phyloP scores from a whole-genome alignment of 2,329 filamentous ascomycete genomes.

The Stachybotrys elegans region DNA sequence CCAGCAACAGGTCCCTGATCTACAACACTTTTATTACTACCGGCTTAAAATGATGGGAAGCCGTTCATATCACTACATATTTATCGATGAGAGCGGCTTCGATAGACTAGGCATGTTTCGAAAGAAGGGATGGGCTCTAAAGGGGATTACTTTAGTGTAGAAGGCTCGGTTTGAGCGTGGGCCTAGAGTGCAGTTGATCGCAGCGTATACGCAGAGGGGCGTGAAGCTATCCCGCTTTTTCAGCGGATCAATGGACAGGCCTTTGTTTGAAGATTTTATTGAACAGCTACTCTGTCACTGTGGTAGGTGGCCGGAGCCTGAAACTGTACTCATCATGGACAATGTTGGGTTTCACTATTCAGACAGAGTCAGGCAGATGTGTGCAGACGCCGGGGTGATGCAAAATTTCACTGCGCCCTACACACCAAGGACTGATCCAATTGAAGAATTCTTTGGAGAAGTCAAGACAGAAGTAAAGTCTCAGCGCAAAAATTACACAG shows the following conservation, averaged over 20 bases:
- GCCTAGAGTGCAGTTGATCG: background rate
- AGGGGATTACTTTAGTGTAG: background rate
- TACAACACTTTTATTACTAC: background rate
- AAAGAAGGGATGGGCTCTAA: background rate
- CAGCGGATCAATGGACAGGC: background rate
- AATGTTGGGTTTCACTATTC: background rate
- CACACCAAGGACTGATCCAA: background rate
- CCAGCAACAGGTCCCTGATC: background rate
- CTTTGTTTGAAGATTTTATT: slow-evolving; percentile 1
- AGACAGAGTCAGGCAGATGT: background rate
- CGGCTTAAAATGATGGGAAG: background rate
- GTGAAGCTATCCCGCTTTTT: background rate
- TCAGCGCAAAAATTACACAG: background rate
- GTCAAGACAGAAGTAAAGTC: background rate
- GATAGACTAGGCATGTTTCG: background rate
- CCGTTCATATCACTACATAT: background rate
- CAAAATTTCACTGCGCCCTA: background rate
- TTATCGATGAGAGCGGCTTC: background rate
- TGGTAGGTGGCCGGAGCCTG: background rate
- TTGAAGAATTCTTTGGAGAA: background rate
- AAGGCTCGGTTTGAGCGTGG: background rate
- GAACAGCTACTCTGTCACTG: background rate
- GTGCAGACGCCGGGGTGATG: background rate
- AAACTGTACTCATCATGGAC: background rate
- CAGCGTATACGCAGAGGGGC: background rate